Evolutionary conservation across 2,329 filamentous ascomycete genomes (phyloP).

Genomic region (Sclerotinia nivalis): DNA sequence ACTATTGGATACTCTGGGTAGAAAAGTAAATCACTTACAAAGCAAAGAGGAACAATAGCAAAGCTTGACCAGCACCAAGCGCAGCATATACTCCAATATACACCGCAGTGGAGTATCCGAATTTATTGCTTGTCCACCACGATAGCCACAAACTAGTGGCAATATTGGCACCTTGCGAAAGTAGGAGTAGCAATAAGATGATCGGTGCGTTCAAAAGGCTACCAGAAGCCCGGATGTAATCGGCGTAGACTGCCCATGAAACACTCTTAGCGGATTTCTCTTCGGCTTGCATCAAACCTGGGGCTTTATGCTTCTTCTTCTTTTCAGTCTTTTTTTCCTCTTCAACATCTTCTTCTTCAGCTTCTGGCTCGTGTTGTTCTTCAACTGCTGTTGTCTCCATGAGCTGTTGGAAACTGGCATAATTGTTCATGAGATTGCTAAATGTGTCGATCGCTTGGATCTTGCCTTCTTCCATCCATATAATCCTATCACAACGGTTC

Average conservation of each 20-base stretch:
- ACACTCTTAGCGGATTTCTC: slow-evolving; percentile 64
- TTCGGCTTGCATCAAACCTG: slow-evolving; percentile 70
- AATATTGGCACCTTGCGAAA: slow-evolving; percentile 80
- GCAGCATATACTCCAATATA: slow-evolving; percentile 75
- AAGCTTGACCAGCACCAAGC: slow-evolving; percentile 68
- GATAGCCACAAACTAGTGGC: slow-evolving; percentile 76
- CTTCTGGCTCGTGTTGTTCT: slow-evolving; percentile 57
- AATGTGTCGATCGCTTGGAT: slow-evolving; percentile 89
- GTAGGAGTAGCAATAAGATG: slow-evolving; percentile 55
- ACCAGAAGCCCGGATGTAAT: slow-evolving; percentile 64
- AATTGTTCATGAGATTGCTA: slow-evolving; percentile 77
- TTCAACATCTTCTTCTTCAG: slow-evolving; percentile 50
- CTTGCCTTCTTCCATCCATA: slow-evolving; percentile 86
- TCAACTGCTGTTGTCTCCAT: slow-evolving; percentile 83
- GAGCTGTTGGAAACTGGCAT: slow-evolving; percentile 73
- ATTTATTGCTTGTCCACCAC: slow-evolving; percentile 49
- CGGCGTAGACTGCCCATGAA: slow-evolving; percentile 62
- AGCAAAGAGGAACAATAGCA: slow-evolving; percentile 80
- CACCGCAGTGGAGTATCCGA: slow-evolving; percentile 61
- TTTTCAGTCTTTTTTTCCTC: slow-evolving; percentile 46
- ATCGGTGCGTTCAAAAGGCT: slow-evolving; percentile 57
- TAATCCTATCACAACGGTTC: slow-evolving; percentile 84
- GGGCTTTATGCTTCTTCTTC: slow-evolving; percentile 53
- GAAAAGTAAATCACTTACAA: slow-evolving; percentile 45
- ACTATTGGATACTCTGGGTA: not conserved